Percentiles rank a stretch among this genome's conserved stretches.
These are phyloP conservation scores for Acanthamoeba castellanii DNA, from an alignment of 208 protist genomes.

Conservation along the genomic window DNA sequence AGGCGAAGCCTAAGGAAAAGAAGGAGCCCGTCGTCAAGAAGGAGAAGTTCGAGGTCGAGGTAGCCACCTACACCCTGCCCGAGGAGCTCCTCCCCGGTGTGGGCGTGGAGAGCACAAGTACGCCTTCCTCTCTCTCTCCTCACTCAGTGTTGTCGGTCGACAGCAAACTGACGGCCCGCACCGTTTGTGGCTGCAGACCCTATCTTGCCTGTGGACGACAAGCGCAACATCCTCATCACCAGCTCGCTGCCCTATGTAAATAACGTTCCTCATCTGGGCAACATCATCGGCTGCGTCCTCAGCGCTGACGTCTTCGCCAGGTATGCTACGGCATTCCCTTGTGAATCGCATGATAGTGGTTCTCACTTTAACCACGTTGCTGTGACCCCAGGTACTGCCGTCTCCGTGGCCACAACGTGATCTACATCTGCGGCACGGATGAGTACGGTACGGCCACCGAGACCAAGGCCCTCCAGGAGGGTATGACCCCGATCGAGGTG, in stretches of 20 bases:
- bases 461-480: conserved; percentile 88
- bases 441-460: conserved; percentile 94
- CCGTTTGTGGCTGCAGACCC: not conserved
- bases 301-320: conserved; percentile 91
- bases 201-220: conserved; percentile 74
- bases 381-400: conserved; percentile 75
- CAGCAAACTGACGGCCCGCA: not conserved
- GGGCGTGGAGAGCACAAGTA: conserved; percentile 33
- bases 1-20: conserved; percentile 74
- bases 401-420: conserved; percentile 88
- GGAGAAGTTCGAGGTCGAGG: conserved; percentile 36
- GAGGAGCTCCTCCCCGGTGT: conserved; percentile 50
- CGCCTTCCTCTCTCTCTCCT: not conserved
- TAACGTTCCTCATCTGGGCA: conserved; percentile 93
- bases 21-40: conserved; percentile 56
- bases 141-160: not conserved
- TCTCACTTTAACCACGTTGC: no score
- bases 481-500: conserved; percentile 88
- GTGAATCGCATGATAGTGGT: no score
- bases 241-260: conserved; percentile 93
- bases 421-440: conserved; percentile 93
- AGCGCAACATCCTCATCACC: conserved; percentile 92
- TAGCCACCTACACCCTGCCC: conserved; percentile 40
- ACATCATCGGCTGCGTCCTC: conserved; percentile 93
- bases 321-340: conserved; percentile 1